phyloP scores from a whole-genome alignment of 192 early-diverging fungal species.

The Chytriomyces hyalinus region DNA sequence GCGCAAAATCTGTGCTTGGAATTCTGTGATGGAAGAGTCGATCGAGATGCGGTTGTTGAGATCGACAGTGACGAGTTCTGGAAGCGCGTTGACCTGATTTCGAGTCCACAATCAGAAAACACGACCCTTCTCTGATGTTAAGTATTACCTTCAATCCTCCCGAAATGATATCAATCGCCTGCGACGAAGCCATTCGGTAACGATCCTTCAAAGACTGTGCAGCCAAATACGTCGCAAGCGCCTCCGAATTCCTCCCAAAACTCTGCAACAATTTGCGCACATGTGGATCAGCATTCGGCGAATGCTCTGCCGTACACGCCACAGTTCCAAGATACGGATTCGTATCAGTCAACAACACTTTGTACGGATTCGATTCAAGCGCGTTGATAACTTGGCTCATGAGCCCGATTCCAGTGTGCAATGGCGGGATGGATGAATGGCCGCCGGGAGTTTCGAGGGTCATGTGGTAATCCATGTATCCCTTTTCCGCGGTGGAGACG shows the following conservation, averaged over 20 bases:
- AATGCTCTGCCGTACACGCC: constrained; percentile 32
- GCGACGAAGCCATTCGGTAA: constrained; percentile 48
- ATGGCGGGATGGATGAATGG: constrained; percentile 51
- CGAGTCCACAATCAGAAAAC: neutral
- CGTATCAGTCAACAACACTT: constrained; percentile 29
- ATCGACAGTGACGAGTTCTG: constrained; percentile 35
- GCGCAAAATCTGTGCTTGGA: constrained; percentile 24
- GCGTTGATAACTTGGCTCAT: constrained; percentile 37
- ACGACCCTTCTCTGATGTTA: neutral
- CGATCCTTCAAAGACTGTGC: constrained; percentile 17
- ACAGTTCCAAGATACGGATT: constrained; percentile 38
- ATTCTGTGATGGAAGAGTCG: constrained; percentile 15
- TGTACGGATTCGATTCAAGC: constrained; percentile 39
- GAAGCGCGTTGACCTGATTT: constrained; percentile 55
- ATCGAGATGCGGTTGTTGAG: constrained; percentile 51
- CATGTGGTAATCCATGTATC: constrained; percentile 43
- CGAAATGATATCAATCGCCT: constrained; percentile 54
- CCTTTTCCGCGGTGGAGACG: constrained; percentile 52
- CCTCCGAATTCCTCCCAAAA: constrained; percentile 16
- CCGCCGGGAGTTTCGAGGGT: constrained; percentile 44
- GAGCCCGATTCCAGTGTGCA: constrained; percentile 47
- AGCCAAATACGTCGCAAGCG: constrained; percentile 13
- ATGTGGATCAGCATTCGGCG: constrained; percentile 20
- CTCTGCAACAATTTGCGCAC: constrained; percentile 1
- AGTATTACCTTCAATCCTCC: constrained; percentile 49